These are phyloP conservation scores for Talaromyces nanjingensis DNA, from an alignment of 495 filamentous ascomycete species.

Conservation along the genomic window DNA sequence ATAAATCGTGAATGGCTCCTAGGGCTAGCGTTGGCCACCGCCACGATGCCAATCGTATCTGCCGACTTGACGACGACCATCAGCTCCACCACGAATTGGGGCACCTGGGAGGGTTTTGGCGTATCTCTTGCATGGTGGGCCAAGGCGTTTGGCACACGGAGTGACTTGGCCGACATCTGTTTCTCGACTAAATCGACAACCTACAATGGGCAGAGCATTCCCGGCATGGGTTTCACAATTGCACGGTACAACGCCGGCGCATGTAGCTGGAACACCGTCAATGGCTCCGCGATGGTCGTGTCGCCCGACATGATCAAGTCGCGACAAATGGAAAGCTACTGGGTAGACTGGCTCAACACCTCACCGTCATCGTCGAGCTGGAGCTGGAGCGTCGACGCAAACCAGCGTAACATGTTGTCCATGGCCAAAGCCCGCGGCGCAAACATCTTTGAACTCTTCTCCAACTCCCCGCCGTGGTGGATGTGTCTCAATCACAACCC, in stretches of 20 bases:
- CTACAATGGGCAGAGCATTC: slow-evolving; percentile 19
- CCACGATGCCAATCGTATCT: background rate
- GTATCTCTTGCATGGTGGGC: slow-evolving; percentile 36
- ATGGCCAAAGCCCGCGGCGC: slow-evolving; percentile 25
- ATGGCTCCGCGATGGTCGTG: slow-evolving; percentile 25
- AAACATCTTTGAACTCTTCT: slow-evolving; percentile 30
- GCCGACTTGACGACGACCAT: slow-evolving; percentile 1
- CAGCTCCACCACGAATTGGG: slow-evolving; percentile 18
- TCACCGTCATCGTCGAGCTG: background rate
- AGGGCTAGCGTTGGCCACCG: background rate
- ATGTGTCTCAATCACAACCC: slow-evolving; percentile 33
- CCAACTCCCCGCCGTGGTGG: slow-evolving; percentile 36
- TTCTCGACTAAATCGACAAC: slow-evolving; percentile 19
- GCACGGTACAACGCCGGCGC: slow-evolving; percentile 33
- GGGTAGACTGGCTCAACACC: slow-evolving; percentile 13
- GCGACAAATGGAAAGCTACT: slow-evolving; percentile 30
- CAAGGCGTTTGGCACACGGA: slow-evolving; percentile 22
- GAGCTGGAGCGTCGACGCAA: slow-evolving; percentile 4
- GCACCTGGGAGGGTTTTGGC: slow-evolving; percentile 34
- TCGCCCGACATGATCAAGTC: slow-evolving; percentile 26
- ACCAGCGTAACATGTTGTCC: slow-evolving; percentile 19
- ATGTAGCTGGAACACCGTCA: slow-evolving; percentile 21
- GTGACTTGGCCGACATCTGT: slow-evolving; percentile 29
- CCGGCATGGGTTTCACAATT: slow-evolving; percentile 33
- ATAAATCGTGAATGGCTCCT: background rate